Conservation (phyloP, 768 basidiomycete species). For the Lentinula edodes region DNA sequence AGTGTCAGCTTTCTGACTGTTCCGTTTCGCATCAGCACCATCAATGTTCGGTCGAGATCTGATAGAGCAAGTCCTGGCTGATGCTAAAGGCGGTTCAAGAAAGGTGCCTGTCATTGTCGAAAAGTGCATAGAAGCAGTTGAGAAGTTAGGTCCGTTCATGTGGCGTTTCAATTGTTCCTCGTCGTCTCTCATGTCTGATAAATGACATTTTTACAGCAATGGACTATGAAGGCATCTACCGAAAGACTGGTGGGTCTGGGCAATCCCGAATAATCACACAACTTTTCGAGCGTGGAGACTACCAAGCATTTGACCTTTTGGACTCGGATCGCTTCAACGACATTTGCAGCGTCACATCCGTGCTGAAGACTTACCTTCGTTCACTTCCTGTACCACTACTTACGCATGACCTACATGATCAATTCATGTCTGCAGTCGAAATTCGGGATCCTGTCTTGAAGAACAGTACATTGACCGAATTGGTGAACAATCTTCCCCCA, state of each 20-base stretch:
- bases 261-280: constrained; percentile 93
- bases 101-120: constrained; percentile 85
- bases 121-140: constrained; percentile 95
- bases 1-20: constrained; percentile 7
- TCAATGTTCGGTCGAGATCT: constrained; percentile 94
- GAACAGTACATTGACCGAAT: constrained; percentile 52
- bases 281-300: constrained; percentile 91
- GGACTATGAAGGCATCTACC: constrained; percentile 91
- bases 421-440: constrained; percentile 74
- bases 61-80: constrained; percentile 72
- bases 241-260: constrained; percentile 90
- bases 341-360: constrained; percentile 93
- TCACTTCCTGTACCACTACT: constrained; percentile 86
- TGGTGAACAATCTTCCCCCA: constrained; percentile 73
- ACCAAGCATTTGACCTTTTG: constrained; percentile 79
- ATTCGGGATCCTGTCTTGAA: constrained; percentile 60
- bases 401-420: constrained; percentile 87
- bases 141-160: constrained; percentile 60
- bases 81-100: constrained; percentile 53
- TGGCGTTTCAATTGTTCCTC: background rate
- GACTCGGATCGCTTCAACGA: constrained; percentile 94
- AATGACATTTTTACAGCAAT: constrained; percentile 1
- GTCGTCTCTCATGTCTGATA: background rate
- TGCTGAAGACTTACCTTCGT: constrained; percentile 95
- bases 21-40: constrained; percentile 42